phyloP scores from a whole-genome alignment of 2,329 filamentous ascomycete species.

The Ascochyta lentis region DNA sequence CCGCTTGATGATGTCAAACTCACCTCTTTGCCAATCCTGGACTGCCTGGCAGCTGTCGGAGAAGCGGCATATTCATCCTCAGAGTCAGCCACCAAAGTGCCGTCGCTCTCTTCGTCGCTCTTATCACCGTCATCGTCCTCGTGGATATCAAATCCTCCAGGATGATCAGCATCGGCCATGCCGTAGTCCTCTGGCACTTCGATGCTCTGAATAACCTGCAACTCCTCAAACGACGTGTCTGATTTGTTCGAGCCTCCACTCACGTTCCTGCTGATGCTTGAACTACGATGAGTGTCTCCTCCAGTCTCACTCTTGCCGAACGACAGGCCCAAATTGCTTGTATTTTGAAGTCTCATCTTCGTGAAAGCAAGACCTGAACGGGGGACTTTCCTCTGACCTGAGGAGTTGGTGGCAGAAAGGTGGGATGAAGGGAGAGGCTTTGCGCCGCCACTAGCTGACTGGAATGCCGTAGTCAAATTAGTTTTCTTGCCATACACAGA shows the following conservation, averaged over 20 bases:
- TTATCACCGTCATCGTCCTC: background rate
- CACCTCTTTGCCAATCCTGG: background rate
- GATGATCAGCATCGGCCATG: background rate
- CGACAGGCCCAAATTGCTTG: background rate
- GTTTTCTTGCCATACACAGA: background rate
- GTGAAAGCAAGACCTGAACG: background rate
- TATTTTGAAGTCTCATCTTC: background rate
- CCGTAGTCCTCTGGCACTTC: background rate
- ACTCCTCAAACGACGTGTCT: too few species aligned
- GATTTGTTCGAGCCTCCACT: too few species aligned
- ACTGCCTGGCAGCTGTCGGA: background rate
- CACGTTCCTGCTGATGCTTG: background rate
- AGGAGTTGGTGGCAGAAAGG: background rate
- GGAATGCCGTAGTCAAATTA: background rate
- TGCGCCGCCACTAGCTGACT: background rate
- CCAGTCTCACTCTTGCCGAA: background rate
- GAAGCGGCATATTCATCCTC: background rate
- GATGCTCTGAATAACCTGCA: background rate
- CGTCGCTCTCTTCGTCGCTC: background rate
- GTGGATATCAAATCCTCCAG: background rate
- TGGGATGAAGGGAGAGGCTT: background rate
- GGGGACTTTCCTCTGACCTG: background rate
- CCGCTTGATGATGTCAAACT: background rate
- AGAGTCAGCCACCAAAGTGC: background rate
- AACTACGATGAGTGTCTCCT: background rate